Percentiles rank a stretch among this genome's conserved stretches.
Evolutionary conservation across 2,329 filamentous ascomycete genomes (phyloP).

Genomic region (Pseudogymnoascus sp.): DNA sequence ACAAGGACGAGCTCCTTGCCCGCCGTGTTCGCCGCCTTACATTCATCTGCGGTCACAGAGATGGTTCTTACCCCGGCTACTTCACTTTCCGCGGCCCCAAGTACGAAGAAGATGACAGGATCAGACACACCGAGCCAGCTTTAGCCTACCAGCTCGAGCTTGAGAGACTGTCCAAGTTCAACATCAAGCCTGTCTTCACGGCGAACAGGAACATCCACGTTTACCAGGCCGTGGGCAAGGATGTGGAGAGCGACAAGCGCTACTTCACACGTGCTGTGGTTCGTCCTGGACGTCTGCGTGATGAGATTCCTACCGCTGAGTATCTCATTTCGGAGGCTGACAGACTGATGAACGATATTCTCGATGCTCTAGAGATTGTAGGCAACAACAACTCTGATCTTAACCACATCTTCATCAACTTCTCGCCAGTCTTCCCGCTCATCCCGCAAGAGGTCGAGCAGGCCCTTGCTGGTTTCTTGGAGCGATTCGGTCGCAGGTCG

Average conservation of each 20-base stretch:
- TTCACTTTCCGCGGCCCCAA: constrained; percentile 93
- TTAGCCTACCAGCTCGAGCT: constrained; percentile 98
- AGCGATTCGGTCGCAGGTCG: constrained; percentile 87
- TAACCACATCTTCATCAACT: constrained; percentile 99
- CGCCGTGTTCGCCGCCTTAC: constrained; percentile 83
- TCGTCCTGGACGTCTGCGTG: constrained; percentile 83
- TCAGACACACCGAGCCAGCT: constrained; percentile 93
- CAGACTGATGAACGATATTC: constrained; percentile 92
- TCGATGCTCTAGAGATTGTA: constrained; percentile 95
- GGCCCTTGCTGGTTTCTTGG: constrained; percentile 88
- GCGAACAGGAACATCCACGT: constrained; percentile 99
- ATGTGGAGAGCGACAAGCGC: constrained; percentile 90
- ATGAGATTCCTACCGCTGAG: constrained; percentile 97
- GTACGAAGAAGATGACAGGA: constrained; percentile 87
- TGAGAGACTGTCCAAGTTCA: constrained; percentile 87
- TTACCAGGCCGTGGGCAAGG: constrained; percentile 93
- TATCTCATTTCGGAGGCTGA: constrained; percentile 97
- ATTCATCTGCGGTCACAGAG: constrained; percentile 91
- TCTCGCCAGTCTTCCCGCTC: constrained; percentile 91
- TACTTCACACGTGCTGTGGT: constrained; percentile 98
- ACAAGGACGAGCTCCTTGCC: constrained; percentile 74
- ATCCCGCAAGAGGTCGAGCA: constrained; percentile 84
- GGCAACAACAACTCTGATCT: constrained; percentile 98
- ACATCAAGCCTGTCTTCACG: constrained; percentile 96
- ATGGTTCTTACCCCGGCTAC: constrained; percentile 92